Evolutionary conservation across 2,329 filamentous ascomycete genomes (phyloP).

Genomic region (Colletotrichum sp.): DNA sequence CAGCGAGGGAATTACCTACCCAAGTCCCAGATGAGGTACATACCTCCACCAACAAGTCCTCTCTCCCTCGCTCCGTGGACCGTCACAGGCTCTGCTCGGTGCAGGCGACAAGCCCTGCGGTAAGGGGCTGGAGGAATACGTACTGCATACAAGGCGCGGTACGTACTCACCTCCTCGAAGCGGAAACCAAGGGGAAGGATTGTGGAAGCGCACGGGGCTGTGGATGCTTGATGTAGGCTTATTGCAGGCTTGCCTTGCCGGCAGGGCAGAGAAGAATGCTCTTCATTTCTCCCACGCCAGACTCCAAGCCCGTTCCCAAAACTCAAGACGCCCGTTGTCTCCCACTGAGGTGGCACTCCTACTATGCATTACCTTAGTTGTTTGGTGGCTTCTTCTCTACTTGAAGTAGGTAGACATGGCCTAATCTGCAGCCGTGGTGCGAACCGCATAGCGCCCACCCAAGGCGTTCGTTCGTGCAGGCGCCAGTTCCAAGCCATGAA

Average conservation of each 20-base stretch:
- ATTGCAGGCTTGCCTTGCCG: neutral
- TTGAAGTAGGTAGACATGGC: neutral
- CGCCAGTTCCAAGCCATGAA: neutral
- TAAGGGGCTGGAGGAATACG: neutral
- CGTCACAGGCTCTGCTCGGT: neutral
- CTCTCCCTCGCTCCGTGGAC: neutral
- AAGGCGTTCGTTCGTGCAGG: neutral
- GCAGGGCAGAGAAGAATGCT: neutral
- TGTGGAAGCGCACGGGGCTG: neutral
- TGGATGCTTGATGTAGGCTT: neutral
- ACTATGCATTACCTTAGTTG: neutral
- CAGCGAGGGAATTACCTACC: neutral
- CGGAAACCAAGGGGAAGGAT: slow-evolving; percentile 8
- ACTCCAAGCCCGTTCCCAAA: neutral
- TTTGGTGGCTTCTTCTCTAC: neutral
- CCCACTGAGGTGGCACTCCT: neutral
- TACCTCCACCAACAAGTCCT: neutral
- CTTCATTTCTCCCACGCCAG: neutral
- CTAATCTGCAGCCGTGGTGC: neutral
- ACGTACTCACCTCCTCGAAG: neutral
- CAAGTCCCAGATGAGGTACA: neutral
- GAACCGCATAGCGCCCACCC: neutral
- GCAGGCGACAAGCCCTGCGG: neutral
- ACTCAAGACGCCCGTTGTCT: neutral
- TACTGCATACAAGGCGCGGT: neutral